A percentile compares a stretch with the other conserved stretches of the same genome.
phyloP scores from a whole-genome alignment of 208 protist genomes.

The Acanthamoeba triangularis region DNA sequence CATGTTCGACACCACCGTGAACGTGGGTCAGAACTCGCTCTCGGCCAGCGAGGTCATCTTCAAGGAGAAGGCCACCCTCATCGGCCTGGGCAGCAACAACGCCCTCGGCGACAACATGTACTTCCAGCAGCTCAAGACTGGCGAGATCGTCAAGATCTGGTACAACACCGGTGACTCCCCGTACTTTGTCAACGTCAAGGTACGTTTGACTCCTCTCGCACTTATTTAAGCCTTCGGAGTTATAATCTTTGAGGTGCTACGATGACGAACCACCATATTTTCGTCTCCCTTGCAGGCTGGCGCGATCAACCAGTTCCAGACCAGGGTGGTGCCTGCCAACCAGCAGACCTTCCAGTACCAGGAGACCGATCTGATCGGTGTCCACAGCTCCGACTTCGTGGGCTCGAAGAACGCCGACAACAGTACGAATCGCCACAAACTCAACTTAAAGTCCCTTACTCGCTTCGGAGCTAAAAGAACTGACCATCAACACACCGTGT shows the following conservation, averaged over 20 bases:
- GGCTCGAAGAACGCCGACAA: constrained; percentile 5
- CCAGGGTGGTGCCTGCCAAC: constrained; percentile 66
- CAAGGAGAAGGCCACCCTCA: background rate
- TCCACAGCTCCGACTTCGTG: constrained; percentile 67
- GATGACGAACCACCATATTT: background rate
- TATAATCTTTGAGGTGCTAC: no score
- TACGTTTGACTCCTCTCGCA: background rate
- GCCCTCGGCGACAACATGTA: constrained; percentile 82
- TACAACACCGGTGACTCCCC: constrained; percentile 73
- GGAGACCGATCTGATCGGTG: constrained; percentile 76
- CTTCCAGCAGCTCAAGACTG: constrained; percentile 77
- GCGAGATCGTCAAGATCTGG: constrained; percentile 78
- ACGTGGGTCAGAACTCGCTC: constrained; percentile 72
- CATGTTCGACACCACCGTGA: constrained; percentile 81
- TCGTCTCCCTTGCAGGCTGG: background rate
- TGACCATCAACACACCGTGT: background rate
- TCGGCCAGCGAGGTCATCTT: background rate
- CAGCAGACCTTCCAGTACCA: constrained; percentile 20
- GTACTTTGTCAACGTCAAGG: constrained; percentile 81
- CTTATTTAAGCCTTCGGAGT: background rate
- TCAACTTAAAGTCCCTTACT: no score
- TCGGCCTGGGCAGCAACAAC: background rate
- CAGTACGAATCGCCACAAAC: no score
- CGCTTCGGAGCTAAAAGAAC: background rate
- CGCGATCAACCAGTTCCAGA: constrained; percentile 81